Evolutionary conservation across 441 rosid species (phyloP).

Genomic region (Gossypium gossypioides): DNA sequence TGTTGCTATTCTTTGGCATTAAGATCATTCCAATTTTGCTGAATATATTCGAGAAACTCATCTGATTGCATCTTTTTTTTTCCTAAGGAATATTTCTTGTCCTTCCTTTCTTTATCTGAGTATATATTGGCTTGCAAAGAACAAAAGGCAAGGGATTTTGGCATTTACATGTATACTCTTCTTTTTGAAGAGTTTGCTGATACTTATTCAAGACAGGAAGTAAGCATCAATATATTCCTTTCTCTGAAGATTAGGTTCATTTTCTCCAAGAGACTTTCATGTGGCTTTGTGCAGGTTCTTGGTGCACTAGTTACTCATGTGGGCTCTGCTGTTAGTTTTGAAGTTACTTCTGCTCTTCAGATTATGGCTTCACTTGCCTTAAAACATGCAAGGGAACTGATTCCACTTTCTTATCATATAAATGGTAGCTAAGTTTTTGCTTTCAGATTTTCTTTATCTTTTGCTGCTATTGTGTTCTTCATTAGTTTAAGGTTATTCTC

Average conservation of each 20-base stretch:
- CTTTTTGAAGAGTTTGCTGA: slow-evolving; percentile 62
- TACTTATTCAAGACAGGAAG: slow-evolving; percentile 69
- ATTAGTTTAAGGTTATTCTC: slow-evolving; percentile 11
- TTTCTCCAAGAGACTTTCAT: slow-evolving; percentile 8
- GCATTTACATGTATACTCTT: slow-evolving; percentile 44
- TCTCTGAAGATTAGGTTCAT: neutral
- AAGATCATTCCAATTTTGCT: slow-evolving; percentile 11
- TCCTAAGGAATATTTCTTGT: slow-evolving; percentile 55
- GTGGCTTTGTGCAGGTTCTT: slow-evolving; percentile 47
- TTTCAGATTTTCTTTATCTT: slow-evolving; percentile 1
- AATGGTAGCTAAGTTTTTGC: slow-evolving; percentile 37
- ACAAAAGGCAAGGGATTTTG: slow-evolving; percentile 60
- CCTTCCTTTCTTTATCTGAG: slow-evolving; percentile 68
- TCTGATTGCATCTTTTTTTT: slow-evolving; percentile 12
- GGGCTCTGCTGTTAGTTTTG: slow-evolving; percentile 63
- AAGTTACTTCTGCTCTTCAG: slow-evolving; percentile 70
- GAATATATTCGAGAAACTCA: slow-evolving; percentile 11
- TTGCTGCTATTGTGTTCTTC: neutral
- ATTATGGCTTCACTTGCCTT: slow-evolving; percentile 50
- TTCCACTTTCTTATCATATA: slow-evolving; percentile 68
- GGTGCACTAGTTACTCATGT: slow-evolving; percentile 76
- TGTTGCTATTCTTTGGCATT: neutral
- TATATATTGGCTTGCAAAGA: slow-evolving; percentile 70
- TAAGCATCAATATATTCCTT: slow-evolving; percentile 23
- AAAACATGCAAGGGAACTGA: slow-evolving; percentile 47